These are phyloP conservation scores for Fragaria ananassa DNA, from an alignment of 306 rosid genomes.

Conservation along the genomic window DNA sequence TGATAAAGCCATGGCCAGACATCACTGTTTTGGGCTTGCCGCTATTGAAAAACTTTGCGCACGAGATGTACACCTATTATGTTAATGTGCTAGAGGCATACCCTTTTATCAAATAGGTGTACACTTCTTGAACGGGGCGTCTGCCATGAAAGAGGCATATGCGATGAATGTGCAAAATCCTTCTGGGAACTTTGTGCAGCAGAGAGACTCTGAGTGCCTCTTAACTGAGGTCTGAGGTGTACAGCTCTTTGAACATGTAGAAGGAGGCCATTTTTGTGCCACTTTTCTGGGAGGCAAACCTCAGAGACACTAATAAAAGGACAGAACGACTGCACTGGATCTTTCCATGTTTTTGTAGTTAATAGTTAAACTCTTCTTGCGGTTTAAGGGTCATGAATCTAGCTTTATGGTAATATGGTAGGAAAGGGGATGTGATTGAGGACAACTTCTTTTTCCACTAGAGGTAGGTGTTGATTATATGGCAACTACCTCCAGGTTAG, in stretches of 20 bases:
- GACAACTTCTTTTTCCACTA: not conserved
- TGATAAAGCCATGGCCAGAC: not conserved
- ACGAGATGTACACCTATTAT: not conserved
- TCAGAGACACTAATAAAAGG: not conserved
- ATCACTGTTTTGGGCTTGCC: not conserved
- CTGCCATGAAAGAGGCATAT: not conserved
- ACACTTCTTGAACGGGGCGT: too few relatives aligned
- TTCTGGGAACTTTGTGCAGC: not conserved
- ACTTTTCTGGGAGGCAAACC: not conserved
- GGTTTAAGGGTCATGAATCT: not conserved
- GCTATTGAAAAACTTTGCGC: not conserved
- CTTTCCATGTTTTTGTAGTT: not conserved
- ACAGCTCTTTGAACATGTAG: not conserved
- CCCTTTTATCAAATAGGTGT: not conserved
- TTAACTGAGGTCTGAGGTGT: not conserved
- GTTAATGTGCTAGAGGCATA: not conserved
- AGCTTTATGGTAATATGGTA: not conserved
- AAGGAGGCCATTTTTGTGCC: not conserved
- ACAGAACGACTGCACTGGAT: not conserved
- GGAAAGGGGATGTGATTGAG: not conserved
- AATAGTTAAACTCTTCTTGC: not conserved
- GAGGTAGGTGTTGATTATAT: not conserved
- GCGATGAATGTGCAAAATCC: not conserved
- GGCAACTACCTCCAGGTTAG: not conserved
- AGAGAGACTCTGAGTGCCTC: not conserved